Base-by-base conservation (phyloP, 2,329 filamentous ascomycete species). In the Microcera coccophila region DNA sequence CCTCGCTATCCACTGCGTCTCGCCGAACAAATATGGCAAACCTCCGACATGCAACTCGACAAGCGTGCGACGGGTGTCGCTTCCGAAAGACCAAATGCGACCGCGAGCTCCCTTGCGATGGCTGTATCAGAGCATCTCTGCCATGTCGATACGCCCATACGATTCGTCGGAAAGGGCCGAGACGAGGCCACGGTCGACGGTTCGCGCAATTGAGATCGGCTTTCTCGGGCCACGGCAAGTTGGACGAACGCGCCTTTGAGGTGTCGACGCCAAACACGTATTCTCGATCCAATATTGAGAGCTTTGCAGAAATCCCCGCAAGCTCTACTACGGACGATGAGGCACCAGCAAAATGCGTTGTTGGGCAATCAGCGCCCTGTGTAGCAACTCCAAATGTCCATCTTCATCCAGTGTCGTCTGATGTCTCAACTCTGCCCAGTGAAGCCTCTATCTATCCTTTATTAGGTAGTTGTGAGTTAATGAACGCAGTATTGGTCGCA, bases 71-170 rank as follows among this genome's bases (percentile, higher is more conserved):
- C 39, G 45, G 44, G 36, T 51, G 48, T 18, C 48, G 46, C 20
- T 51, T 49, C 36, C 47, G 55, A 26, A 59, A 59, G 38, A 55
- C 53, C 26, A 59, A 54, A 35, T 59, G 55, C 38, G 53, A 59
- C 33, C 51, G 55, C 18, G 45, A 42, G 3, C 35, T 45, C n/a
- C 55, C 49, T 3, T 54, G 51, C 22, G 43, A 36, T 38, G 50
- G 39, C 36, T 56, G 53, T 35, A 39, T 45, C 36, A 39, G 41
- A 9, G 42, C 39, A 12, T 42, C 42, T 16, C 41, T 55, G 11
- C 49, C 39, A 17, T 48, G 49, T 26, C 37, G 47, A 26, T 50
- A 54, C 29, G 37, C 48, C 4, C 53, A 56, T 29, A 50, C 40
- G 4, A 37, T 50, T 16, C 47, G 46, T 7, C 50, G 49, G 20